A percentile compares a stretch with the other conserved stretches of the same genome.
Evolutionary conservation across 805 yeast genomes (phyloP).

Genomic region (Candida xyloterini): DNA sequence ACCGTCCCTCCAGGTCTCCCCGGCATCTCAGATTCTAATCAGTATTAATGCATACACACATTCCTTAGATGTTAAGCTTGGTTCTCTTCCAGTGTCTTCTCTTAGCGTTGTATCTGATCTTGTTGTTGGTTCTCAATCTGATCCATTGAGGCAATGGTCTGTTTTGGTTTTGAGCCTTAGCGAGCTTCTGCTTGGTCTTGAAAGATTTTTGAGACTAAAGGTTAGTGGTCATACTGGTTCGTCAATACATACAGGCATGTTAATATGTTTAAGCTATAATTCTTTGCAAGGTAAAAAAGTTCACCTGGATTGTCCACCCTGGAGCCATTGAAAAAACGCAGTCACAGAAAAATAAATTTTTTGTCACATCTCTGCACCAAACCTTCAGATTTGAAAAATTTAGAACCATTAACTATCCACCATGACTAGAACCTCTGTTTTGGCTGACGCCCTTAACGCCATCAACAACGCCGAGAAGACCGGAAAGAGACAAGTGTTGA

Average conservation of each 20-base stretch:
- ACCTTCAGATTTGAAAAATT: conserved; percentile 4
- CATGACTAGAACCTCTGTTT: conserved; percentile 98
- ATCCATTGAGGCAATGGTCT: conserved; percentile 99
- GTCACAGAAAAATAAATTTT: conserved; percentile 6
- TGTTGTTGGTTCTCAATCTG: conserved; percentile 97
- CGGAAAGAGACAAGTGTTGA: conserved; percentile 97
- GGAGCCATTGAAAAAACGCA: conserved; percentile 9
- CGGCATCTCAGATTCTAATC: conserved; percentile 5
- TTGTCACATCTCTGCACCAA: conserved; percentile 10
- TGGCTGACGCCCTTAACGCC: conserved; percentile 97
- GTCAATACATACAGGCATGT: conserved; percentile 25
- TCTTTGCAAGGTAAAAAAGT: conserved; percentile 7
- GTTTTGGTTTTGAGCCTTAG: conserved; percentile 98
- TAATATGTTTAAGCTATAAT: conserved; percentile 11
- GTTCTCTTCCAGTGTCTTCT: conserved; percentile 99
- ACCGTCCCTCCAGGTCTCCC: too few species aligned
- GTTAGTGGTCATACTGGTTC: conserved; percentile 2
- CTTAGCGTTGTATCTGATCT: conserved; percentile 98
- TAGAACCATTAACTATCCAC: conserved; percentile 24
- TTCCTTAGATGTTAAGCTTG: conserved; percentile 87
- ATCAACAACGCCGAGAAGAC: conserved; percentile 99
- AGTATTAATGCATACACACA: conserved; percentile 19
- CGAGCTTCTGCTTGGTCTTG: conserved; percentile 97
- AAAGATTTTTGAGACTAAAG: conserved; percentile 87
- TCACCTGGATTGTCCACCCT: conserved; percentile 3